phyloP scores from a whole-genome alignment of 2,329 filamentous ascomycete species.

The Verticillium isaacii region DNA sequence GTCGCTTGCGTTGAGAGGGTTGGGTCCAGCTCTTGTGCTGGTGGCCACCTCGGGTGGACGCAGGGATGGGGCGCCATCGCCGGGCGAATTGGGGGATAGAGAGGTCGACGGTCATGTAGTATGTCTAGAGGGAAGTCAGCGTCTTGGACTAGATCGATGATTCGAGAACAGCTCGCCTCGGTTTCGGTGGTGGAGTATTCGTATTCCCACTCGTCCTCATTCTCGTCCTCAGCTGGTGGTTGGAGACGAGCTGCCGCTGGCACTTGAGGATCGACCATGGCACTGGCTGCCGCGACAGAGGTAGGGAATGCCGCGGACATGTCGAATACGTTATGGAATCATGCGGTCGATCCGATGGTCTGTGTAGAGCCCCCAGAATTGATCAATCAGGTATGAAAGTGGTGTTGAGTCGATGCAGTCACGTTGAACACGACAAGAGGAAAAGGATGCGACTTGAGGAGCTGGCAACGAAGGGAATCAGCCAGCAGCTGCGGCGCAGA shows the following conservation, averaged over 20 bases:
- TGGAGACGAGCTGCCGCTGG: conserved; percentile 5
- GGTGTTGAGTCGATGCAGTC: neutral
- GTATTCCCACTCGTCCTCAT: conserved; percentile 62
- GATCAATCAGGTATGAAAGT: neutral
- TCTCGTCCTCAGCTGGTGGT: conserved; percentile 26
- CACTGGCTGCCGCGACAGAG: conserved; percentile 4
- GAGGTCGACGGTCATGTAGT: conserved; percentile 59
- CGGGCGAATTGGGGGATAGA: conserved; percentile 53
- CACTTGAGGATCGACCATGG: conserved; percentile 3
- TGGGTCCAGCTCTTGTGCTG: conserved; percentile 36
- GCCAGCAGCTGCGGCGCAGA: neutral
- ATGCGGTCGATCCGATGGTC: no score
- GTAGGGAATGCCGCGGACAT: neutral
- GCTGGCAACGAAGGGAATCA: neutral
- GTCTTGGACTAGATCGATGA: neutral
- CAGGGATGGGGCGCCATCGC: conserved; percentile 19
- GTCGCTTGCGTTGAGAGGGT: conserved; percentile 15
- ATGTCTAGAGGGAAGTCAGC: conserved; percentile 39
- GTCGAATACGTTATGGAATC: neutral
- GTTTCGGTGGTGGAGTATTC: conserved; percentile 61
- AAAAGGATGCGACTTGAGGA: no score
- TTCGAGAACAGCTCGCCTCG: conserved; percentile 44
- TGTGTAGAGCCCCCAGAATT: neutral
- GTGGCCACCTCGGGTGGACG: conserved; percentile 38
- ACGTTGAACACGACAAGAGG: no score